Base-by-base conservation (phyloP, 306 rosid genomes). In the Casuarina cunninghamiana region DNA sequence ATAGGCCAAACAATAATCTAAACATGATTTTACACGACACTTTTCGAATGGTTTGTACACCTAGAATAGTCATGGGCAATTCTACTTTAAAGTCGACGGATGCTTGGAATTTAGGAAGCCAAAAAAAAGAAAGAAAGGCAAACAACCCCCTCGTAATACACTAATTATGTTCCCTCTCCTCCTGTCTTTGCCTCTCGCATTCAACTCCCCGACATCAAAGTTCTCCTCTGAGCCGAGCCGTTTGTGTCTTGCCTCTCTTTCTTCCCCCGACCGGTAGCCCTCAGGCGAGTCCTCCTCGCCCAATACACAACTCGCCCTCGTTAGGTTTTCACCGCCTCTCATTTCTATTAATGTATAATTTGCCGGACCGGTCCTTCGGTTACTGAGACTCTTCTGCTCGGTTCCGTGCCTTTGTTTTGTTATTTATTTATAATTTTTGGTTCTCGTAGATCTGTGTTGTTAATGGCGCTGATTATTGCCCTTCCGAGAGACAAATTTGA, bases 401-500 rank as follows among this genome's bases (percentile, higher is more conserved):
- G 48, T 55, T 54, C n/a, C 35, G 61, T 21, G 6, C 61, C 6
- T 54, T 54, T 54, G 17, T n/a, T 51, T 51, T 51, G 61, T n/a
- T 54, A 4, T 5, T 6, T n/a, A 54, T 54, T 44, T 44, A 9
- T 44, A 44, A 44, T 54, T 17, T 54, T 3, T 55, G 62, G 62
- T 55, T 55, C 5, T n/a, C 62, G 9, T 55, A 55, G 62, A 55
- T 55, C 62, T n/a, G 37, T 55, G 62, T 55, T n/a, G 62, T 55
- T 55, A 55, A 55, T 55, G 62, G 12, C 37, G 62, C 19, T 55
- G 62, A 2, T 19, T 55, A 55, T 55, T 3, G 35, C 62, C 9
- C 10, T 55, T 19, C 9, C 21, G 11, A 55, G 11, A 55, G 62
- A 55, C 11, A 1, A 55, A 5, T 55, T 55, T 55, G 26, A 19